Conservation (phyloP, 176 grass and related monocot species). For the Otatea glauca region DNA sequence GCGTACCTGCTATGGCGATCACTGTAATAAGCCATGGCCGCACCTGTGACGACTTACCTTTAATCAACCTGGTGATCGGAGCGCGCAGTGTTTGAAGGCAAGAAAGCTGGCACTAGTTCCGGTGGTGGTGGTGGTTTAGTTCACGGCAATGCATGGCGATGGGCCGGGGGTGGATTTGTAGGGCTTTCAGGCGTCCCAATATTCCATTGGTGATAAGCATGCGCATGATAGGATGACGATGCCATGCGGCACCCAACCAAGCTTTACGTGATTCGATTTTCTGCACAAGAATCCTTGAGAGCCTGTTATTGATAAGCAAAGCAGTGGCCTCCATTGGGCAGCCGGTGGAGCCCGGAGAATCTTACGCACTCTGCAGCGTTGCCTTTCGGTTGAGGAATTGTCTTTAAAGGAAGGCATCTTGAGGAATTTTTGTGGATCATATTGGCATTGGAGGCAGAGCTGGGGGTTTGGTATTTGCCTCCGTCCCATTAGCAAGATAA, state of each 20-base stretch:
- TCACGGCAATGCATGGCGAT: background rate
- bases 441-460: background rate
- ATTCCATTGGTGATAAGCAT: background rate
- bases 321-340: background rate
- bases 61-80: background rate
- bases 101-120: background rate
- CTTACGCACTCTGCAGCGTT: background rate
- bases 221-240: conserved; percentile 37
- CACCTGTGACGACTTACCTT: background rate
- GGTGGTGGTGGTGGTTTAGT: too few relatives aligned
- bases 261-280: conserved; percentile 48
- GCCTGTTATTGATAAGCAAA: conserved; percentile 1
- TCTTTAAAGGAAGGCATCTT: background rate
- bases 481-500: too few relatives aligned
- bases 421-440: background rate
- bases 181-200: background rate
- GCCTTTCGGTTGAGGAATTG: too few relatives aligned
- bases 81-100: background rate
- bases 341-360: background rate
- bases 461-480: background rate
- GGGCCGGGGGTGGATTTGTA: conserved; percentile 33
- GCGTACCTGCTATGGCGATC: conserved; percentile 24
- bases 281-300: conserved; percentile 16
- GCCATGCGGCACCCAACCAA: conserved; percentile 33
- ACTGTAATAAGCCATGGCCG: conserved; percentile 38